Conservation (phyloP, 2,329 filamentous ascomycete genomes). For the Aquanectria penicillioides region DNA sequence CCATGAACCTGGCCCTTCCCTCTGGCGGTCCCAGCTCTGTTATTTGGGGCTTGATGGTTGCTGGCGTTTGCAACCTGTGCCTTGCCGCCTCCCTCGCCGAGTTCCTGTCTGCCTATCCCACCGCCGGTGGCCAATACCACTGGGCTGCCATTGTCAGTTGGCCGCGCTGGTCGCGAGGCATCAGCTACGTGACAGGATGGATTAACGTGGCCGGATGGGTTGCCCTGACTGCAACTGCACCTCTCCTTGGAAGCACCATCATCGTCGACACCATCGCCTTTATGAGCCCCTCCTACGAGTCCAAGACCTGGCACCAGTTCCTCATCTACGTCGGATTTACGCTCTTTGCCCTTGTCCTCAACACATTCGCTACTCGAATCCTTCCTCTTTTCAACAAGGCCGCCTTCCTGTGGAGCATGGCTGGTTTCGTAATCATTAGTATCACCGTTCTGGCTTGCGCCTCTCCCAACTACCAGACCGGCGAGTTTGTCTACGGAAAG, state of each 20-base stretch:
- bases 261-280: slow-evolving; percentile 73
- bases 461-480: slow-evolving; percentile 71
- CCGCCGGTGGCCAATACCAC: slow-evolving; percentile 73
- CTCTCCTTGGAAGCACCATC: slow-evolving; percentile 73
- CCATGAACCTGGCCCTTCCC: slow-evolving; percentile 64
- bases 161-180: slow-evolving; percentile 66
- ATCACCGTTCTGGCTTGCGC: slow-evolving; percentile 75
- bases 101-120: slow-evolving; percentile 73
- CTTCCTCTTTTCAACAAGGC: slow-evolving; percentile 74
- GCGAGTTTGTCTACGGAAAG: slow-evolving; percentile 70
- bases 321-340: slow-evolving; percentile 76
- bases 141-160: slow-evolving; percentile 75
- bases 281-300: slow-evolving; percentile 65
- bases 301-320: slow-evolving; percentile 76
- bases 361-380: slow-evolving; percentile 66
- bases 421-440: slow-evolving; percentile 75
- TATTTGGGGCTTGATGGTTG: slow-evolving; percentile 74
- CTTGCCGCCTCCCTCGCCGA: slow-evolving; percentile 76
- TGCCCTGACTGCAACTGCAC: slow-evolving; percentile 73
- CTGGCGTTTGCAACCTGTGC: slow-evolving; percentile 75
- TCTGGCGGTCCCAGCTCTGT: slow-evolving; percentile 77
- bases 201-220: slow-evolving; percentile 80
- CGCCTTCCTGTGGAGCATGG: slow-evolving; percentile 77
- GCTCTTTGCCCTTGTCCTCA: slow-evolving; percentile 68
- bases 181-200: slow-evolving; percentile 79